phyloP scores from a whole-genome alignment of 495 filamentous ascomycete genomes.

The Daldinia loculata region DNA sequence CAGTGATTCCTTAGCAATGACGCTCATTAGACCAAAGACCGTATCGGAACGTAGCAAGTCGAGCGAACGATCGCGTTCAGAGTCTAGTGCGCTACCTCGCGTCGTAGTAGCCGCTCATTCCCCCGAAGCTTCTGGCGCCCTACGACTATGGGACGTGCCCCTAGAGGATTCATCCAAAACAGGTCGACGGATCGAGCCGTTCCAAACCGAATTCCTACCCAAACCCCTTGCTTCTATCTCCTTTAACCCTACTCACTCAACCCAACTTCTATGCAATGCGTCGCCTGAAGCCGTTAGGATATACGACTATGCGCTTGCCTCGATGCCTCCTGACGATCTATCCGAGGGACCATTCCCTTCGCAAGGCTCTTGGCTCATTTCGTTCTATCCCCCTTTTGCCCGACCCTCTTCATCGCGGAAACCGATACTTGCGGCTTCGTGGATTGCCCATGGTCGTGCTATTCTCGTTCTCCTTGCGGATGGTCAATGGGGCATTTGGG shows the following conservation, averaged over 20 bases:
- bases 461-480: slow-evolving; percentile 80
- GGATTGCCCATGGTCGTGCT: slow-evolving; percentile 81
- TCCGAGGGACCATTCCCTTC: slow-evolving; percentile 59
- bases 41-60: slow-evolving; percentile 48
- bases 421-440: slow-evolving; percentile 79
- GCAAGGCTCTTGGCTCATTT: slow-evolving; percentile 71
- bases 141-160: slow-evolving; percentile 58
- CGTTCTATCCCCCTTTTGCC: slow-evolving; percentile 74
- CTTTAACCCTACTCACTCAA: slow-evolving; percentile 74
- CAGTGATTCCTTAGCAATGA: slow-evolving; percentile 72
- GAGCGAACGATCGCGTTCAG: slow-evolving; percentile 46
- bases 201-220: slow-evolving; percentile 69
- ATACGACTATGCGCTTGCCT: slow-evolving; percentile 59
- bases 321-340: slow-evolving; percentile 55
- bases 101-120: slow-evolving; percentile 65
- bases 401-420: slow-evolving; percentile 67
- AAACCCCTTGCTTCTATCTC: slow-evolving; percentile 70
- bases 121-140: slow-evolving; percentile 68
- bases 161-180: slow-evolving; percentile 50
- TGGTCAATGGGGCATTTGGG: slow-evolving; percentile 96
- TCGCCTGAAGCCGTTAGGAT: slow-evolving; percentile 74
- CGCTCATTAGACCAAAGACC: slow-evolving; percentile 61
- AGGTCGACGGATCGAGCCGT: slow-evolving; percentile 61
- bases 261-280: slow-evolving; percentile 72
- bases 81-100: slow-evolving; percentile 39